Evolutionary conservation across 2,329 filamentous ascomycete genomes (phyloP).

Genomic region (Colletotrichum sansevieriae): DNA sequence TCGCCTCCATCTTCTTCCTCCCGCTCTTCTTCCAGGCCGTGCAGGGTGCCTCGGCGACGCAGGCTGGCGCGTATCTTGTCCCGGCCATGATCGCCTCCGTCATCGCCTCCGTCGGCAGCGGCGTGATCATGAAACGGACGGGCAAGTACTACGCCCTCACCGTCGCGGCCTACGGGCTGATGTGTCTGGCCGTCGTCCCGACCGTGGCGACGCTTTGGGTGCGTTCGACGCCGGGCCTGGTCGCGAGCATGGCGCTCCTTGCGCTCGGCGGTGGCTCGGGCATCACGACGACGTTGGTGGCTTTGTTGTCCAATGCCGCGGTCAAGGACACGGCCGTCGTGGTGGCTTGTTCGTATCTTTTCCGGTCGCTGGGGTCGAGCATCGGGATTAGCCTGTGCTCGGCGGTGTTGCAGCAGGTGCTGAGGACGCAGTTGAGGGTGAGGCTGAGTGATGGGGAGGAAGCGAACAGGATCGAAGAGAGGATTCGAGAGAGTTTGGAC

Average conservation of each 20-base stretch:
- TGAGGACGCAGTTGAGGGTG: constrained; percentile 68
- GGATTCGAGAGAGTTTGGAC: constrained; percentile 77
- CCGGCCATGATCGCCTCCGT: constrained; percentile 75
- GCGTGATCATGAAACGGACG: constrained; percentile 76
- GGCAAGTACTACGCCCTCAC: constrained; percentile 81
- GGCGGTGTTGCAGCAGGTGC: constrained; percentile 77
- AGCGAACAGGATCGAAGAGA: constrained; percentile 74
- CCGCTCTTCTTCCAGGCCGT: constrained; percentile 84
- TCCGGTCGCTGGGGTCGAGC: constrained; percentile 83
- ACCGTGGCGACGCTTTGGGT: constrained; percentile 66
- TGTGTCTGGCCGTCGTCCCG: constrained; percentile 67
- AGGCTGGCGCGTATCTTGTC: constrained; percentile 74
- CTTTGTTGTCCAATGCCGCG: constrained; percentile 77
- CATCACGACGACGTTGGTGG: constrained; percentile 79
- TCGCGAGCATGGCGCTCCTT: constrained; percentile 67
- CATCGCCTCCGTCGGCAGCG: constrained; percentile 72
- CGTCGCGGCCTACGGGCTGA: constrained; percentile 64
- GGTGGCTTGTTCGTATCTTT: constrained; percentile 84
- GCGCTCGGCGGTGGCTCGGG: constrained; percentile 61
- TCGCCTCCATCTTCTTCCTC: constrained; percentile 76
- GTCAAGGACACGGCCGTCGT: constrained; percentile 79
- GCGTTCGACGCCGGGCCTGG: constrained; percentile 64
- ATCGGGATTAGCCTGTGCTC: constrained; percentile 79
- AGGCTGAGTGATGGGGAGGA: constrained; percentile 69
- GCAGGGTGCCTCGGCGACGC: constrained; percentile 71